Base-by-base conservation (phyloP, 2,329 filamentous ascomycete genomes). In the Colletotrichum caudatum region DNA sequence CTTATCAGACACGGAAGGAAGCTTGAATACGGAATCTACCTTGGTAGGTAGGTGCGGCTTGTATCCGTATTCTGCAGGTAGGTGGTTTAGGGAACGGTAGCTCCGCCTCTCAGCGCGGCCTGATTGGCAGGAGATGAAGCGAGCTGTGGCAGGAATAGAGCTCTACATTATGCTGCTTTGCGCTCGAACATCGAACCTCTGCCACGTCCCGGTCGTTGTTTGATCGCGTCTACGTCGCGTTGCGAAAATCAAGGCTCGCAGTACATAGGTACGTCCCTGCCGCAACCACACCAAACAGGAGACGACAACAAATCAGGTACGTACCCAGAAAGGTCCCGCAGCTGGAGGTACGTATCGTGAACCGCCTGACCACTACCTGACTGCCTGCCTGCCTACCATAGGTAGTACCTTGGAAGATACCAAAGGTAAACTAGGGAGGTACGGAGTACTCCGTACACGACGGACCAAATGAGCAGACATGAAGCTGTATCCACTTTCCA, bases 401-500 rank as follows among this genome's bases (percentile, higher is more conserved):
- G 14, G 39, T 41, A 41, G 39, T 41, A 18, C 16, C 39, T 18
- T n/a, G n/a, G n/a, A n/a, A 14, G 9, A 11, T 37, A 39, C 39
- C 14, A 16, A 16, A 41, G 39, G 39, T 18, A 41, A n/a, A n/a
- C n/a, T n/a, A n/a, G n/a, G 44, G 20, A 46, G 44, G 16, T 7
- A 18, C 39, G 4, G 9, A 41, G 44, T 51, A 51, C 51, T n/a
- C n/a, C n/a, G n/a, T n/a, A n/a, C 29, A 64, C 41, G 23, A 44
- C 26, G 37, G 41, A 64, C 66, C 65, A 56, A 70, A 61, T 39
- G 54, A 41, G 51, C 41, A 48, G 57, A 67, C 68, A 67, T 41
- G 68, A 63, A 64, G 69, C 69, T 54, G 58, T 64, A 68, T 54
- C 69, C 69, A 68, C 69, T 71, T 71, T 63, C 69, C 69, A 71